Evolutionary conservation across 148 eudicot genomes (phyloP), one percentile per base, ranked within the genome.

Genomic region (Beta vulgaris): DNA sequence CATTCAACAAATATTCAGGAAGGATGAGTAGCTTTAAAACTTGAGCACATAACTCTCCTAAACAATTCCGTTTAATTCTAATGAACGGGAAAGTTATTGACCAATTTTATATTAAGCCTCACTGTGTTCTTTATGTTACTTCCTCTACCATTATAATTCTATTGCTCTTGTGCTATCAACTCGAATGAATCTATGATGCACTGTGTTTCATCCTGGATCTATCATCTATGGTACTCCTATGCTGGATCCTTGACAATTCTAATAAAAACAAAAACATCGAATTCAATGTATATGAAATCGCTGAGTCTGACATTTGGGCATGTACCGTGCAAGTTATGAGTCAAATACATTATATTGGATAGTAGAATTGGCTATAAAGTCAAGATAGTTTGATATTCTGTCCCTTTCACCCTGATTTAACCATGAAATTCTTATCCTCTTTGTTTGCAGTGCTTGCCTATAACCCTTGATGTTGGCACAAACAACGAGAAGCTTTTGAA

Each of bases 401-500:
- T 35, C 46, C 26, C 23, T 21, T 35, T 36, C 37, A 34, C 31
- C 25, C 29, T 44, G 73, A 58, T 28, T 49, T 61, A 16, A 68
- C 32, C 9, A 5, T 61, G 25, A 18, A 14, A 11, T 44, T 65
- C 35, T 54, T 21, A 44, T 61, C 13, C 39, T 72, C 44, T 58
- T 80, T 15, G 29, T 69, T 77, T 44, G 63, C 78, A 94, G 98
- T 94, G 98, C 83, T 83, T 94, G 81, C 98, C 98, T 42, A 86
- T 94, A 73, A 94, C 97, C 55, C 87, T 94, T 54, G 98, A 93
- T 43, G 98, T 93, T 69, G 98, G 98, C 57, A 93, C 98, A 71
- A 93, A 93, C 82, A 93, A 88, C 69, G 80, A 90, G 84, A 83
- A 84, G 75, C 83, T 94, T 61, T 64, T 94, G 73, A 84, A 94